Base-by-base conservation (phyloP, 805 yeast genomes). In the Debaryomyces prosopidis region DNA sequence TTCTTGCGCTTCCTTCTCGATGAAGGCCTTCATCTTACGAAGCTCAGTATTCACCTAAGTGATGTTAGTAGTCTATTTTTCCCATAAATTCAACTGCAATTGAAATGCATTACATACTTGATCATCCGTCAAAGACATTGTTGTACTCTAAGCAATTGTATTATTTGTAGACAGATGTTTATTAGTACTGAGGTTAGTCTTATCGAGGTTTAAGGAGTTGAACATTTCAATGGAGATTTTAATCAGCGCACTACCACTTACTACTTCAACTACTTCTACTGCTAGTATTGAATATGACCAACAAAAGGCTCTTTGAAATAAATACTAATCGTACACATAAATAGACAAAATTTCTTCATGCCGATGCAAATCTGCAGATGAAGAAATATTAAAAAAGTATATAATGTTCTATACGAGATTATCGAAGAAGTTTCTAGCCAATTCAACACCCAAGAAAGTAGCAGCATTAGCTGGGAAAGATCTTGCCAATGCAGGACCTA, bases 401-500 rank as follows among this genome's bases (percentile, higher is more conserved):
- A 30, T 5, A 30, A 36, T 19, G 12, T 7, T 42, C 53, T 66
- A 70, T 47, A 66, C 54, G 34, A 67, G 51, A 50, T 66, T 66
- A 42, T 69, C 71, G 26, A 73, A 60, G 49, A 65, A 63, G 49
- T 70, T 68, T 52, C 66, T 72, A 19, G 96, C 88, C 46, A 91
- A 60, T 65, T 92, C 99, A 26, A 92, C 98, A 39, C 98, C 99
- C 30, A 89, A 79, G 71, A 92, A 92, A 2, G 98, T 91, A 7
- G 99, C 98, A n/a, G 99, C 99, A 67, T 94, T 92, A 17, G 98
- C 98, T 3, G 98, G 98, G 85, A 94, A 92, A 34, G 96, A 85
- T 66, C 99, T 80, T 19, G 89, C 81, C 59, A 92, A 72, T 2
- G 98, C 98, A 5, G 99, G 97, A 0, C 97, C 97, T 18, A 92